phyloP scores from a whole-genome alignment of 257 asterid species.

The Galeopsis tetrahit region DNA sequence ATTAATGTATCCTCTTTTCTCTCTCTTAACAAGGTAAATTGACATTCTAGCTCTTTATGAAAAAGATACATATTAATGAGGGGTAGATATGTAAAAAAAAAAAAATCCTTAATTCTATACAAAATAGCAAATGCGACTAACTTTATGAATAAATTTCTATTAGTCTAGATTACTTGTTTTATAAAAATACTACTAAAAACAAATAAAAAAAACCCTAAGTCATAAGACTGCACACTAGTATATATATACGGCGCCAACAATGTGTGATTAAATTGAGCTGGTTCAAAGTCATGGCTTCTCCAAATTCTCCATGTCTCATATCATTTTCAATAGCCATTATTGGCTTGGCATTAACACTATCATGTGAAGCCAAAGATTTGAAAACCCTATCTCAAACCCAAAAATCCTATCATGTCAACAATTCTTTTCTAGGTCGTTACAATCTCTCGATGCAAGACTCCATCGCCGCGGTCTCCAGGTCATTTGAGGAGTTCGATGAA shows the following conservation, averaged over 20 bases:
- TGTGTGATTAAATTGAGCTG: neutral
- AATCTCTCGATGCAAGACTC: conserved; percentile 1
- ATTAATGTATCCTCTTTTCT: no score
- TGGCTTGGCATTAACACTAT: neutral
- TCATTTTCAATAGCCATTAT: neutral
- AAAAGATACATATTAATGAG: no score
- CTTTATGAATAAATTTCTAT: no score
- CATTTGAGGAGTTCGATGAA: neutral
- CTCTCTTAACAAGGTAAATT: no score
- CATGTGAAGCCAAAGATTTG: neutral
- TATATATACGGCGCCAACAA: neutral
- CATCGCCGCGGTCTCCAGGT: conserved; percentile 20
- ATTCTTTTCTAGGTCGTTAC: neutral
- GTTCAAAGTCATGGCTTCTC: neutral
- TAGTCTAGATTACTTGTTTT: no score
- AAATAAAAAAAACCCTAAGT: no score
- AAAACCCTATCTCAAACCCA: neutral
- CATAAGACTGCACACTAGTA: neutral
- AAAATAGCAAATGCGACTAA: no score
- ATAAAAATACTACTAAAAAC: no score
- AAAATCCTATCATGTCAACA: neutral
- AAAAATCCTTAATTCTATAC: no score
- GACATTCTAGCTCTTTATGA: no score
- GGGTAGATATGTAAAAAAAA: no score
- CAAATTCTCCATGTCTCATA: neutral